A percentile compares a stretch with the other conserved stretches of the same genome.
Evolutionary conservation across 116 monocot species (phyloP).

Genomic region (Zostera marina): DNA sequence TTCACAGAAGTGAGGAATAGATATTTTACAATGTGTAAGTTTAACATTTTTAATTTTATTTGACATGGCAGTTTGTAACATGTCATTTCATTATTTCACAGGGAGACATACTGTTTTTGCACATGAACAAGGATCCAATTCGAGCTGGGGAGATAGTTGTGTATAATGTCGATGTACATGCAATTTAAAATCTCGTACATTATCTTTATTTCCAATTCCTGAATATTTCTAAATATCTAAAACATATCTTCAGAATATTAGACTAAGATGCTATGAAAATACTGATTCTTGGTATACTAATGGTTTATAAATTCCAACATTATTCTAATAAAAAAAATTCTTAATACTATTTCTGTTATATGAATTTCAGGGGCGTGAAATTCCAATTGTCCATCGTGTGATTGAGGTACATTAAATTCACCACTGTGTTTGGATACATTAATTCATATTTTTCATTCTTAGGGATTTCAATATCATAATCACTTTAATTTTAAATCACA

Average conservation of each 20-base stretch:
- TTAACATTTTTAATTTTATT: neutral
- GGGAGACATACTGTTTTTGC: constrained; percentile 68
- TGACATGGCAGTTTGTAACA: neutral
- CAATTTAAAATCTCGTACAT: no score
- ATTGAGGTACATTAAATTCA: neutral
- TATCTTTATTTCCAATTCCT: neutral
- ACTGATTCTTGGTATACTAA: neutral
- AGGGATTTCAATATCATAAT: no score
- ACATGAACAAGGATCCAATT: constrained; percentile 56
- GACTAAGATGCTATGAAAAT: neutral
- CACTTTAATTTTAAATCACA: no score
- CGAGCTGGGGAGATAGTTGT: constrained; percentile 70
- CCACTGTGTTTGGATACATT: neutral
- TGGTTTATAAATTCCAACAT: neutral
- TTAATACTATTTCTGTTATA: neutral
- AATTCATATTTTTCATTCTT: no score
- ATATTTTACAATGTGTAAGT: neutral
- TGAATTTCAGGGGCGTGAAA: constrained; percentile 1
- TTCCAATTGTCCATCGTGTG: constrained; percentile 8
- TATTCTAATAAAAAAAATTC: neutral
- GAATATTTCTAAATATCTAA: neutral
- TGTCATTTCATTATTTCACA: constrained; percentile 6
- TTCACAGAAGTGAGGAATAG: neutral
- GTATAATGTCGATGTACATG: constrained; percentile 40
- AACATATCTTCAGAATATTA: neutral